Evolutionary conservation across 805 yeast species (phyloP).

Genomic region (Saccharomycopsis sp.): DNA sequence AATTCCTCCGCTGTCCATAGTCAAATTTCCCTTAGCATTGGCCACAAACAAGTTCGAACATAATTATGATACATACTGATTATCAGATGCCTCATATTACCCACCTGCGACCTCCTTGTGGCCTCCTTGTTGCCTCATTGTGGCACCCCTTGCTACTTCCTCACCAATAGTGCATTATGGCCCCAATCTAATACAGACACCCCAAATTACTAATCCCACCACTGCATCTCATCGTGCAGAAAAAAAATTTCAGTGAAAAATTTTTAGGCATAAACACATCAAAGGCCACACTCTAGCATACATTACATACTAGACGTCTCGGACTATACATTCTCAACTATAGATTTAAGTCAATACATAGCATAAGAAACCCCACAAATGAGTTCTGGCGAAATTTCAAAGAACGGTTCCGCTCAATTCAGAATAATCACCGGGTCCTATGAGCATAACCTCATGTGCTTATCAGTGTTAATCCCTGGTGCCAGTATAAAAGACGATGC

Average conservation of each 20-base stretch:
- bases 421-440: slow-evolving; percentile 91
- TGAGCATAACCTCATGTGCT: slow-evolving; percentile 85
- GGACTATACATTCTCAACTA: too few species aligned
- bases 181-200: too few species aligned
- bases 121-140: too few species aligned
- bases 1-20: neutral
- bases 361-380: neutral
- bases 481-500: slow-evolving; percentile 14
- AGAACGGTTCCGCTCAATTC: slow-evolving; percentile 34
- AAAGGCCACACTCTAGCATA: too few species aligned
- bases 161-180: too few species aligned
- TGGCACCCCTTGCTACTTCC: too few species aligned
- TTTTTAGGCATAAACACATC: neutral
- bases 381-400: neutral
- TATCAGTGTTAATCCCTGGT: slow-evolving; percentile 61
- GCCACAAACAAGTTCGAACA: too few species aligned
- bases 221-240: neutral
- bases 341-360: neutral
- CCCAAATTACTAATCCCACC: too few species aligned
- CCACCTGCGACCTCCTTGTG: too few species aligned
- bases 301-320: too few species aligned
- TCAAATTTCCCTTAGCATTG: neutral
- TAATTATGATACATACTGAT: too few species aligned
- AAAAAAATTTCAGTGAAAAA: neutral
- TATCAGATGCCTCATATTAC: too few species aligned